Evolutionary conservation across 805 yeast genomes (phyloP).

Genomic region (Yarrowia osloensis): DNA sequence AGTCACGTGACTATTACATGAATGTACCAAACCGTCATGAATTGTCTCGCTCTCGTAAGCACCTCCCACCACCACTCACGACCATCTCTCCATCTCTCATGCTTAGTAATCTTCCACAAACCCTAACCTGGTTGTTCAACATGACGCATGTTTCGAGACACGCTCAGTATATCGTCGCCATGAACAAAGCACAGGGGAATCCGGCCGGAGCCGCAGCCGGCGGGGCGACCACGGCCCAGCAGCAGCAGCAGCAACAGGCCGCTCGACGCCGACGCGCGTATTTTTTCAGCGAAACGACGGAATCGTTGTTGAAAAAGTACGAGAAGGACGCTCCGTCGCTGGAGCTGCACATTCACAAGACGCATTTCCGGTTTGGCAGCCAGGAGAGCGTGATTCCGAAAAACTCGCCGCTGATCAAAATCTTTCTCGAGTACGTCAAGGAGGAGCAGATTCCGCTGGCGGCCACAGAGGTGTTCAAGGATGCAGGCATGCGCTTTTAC

Average conservation of each 20-base stretch:
- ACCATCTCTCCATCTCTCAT: too few species aligned
- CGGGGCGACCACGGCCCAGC: neutral
- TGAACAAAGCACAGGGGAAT: conserved; percentile 30
- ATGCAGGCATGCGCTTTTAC: conserved; percentile 78
- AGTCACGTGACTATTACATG: too few species aligned
- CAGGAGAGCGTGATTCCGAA: conserved; percentile 87
- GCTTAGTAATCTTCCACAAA: neutral
- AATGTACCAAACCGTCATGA: too few species aligned
- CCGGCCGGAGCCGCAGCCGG: neutral
- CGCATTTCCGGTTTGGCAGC: conserved; percentile 87
- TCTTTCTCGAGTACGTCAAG: conserved; percentile 76
- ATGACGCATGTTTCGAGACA: conserved; percentile 17
- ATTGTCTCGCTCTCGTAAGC: too few species aligned
- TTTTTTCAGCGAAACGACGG: conserved; percentile 60
- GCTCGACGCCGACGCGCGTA: conserved; percentile 23
- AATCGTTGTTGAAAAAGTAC: conserved; percentile 73
- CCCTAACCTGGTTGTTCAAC: conserved; percentile 1
- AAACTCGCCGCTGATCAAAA: conserved; percentile 68
- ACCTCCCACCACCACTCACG: neutral
- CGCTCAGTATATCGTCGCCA: conserved; percentile 5
- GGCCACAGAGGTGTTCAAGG: conserved; percentile 83
- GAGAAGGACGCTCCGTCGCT: conserved; percentile 76
- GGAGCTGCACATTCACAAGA: conserved; percentile 87
- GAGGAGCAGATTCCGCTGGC: conserved; percentile 85
- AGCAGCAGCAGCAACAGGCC: conserved; percentile 26